Evolutionary conservation across 2,329 filamentous ascomycete genomes (phyloP).

Genomic region (Bipolaris oryzae): DNA sequence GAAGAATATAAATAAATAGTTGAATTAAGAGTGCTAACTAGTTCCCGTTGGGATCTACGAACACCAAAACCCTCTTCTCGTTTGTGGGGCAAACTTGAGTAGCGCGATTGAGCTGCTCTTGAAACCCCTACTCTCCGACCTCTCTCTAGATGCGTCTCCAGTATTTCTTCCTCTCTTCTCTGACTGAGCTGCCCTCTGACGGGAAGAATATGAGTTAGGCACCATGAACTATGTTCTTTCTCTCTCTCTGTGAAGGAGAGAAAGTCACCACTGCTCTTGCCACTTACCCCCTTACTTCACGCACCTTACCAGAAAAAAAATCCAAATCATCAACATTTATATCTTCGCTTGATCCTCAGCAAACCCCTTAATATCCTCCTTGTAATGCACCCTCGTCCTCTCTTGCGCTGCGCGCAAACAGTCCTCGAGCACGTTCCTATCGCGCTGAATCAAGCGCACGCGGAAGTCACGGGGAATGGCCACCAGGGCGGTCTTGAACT

Average conservation of each 20-base stretch:
- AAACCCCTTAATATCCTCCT: background rate
- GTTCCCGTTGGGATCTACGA: background rate
- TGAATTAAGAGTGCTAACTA: background rate
- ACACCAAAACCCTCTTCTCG: background rate
- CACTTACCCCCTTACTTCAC: background rate
- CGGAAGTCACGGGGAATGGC: slow-evolving; percentile 66
- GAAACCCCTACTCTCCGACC: background rate
- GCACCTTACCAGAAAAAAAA: background rate
- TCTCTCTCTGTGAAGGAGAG: background rate
- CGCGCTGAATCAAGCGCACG: slow-evolving; percentile 58
- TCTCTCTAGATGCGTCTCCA: background rate
- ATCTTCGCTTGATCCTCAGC: background rate
- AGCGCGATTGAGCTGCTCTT: background rate
- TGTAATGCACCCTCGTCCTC: background rate
- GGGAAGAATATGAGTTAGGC: background rate
- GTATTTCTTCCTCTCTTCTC: background rate
- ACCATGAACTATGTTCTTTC: background rate
- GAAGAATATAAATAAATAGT: background rate
- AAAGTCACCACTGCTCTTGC: background rate
- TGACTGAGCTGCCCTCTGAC: background rate
- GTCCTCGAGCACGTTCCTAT: background rate
- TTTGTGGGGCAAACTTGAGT: background rate
- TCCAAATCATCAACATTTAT: background rate
- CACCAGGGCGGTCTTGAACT: slow-evolving; percentile 64
- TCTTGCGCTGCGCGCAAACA: background rate